phyloP scores from a whole-genome alignment of 139 green algal species.

The Chlamydomonas sp. region DNA sequence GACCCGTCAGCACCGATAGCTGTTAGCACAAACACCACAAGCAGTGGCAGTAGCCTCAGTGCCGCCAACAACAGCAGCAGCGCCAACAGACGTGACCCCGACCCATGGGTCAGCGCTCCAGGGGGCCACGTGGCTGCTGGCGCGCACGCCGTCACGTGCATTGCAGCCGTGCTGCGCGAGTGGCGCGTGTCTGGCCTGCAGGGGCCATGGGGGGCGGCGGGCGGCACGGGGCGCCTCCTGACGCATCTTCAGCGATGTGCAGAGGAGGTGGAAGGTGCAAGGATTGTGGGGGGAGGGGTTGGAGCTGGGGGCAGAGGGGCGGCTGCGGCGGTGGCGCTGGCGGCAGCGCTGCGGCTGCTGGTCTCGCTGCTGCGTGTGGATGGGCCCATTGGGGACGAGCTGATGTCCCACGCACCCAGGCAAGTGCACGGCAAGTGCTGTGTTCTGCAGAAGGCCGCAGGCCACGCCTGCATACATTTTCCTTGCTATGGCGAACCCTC shows the following conservation, averaged over 20 bases:
- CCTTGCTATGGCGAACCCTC: no score
- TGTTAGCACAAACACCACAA: neutral
- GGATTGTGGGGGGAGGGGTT: neutral
- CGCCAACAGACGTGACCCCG: neutral
- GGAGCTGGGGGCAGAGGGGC: neutral
- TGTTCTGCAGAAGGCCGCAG: neutral
- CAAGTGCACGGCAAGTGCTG: neutral
- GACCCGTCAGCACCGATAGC: neutral
- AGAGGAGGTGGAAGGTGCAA: neutral
- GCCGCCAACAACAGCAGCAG: neutral
- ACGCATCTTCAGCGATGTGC: constrained; percentile 3
- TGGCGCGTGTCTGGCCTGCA: neutral
- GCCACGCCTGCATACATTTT: no score
- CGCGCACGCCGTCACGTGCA: neutral
- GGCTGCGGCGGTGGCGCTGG: neutral
- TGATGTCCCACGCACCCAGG: neutral
- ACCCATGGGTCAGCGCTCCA: constrained; percentile 3
- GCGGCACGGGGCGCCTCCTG: neutral
- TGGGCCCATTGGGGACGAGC: neutral
- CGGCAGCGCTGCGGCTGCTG: neutral
- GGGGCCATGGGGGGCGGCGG: neutral
- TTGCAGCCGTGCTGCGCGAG: neutral
- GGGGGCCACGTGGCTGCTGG: neutral
- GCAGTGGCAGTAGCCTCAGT: neutral
- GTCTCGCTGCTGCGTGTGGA: neutral